Percentiles rank a stretch among this genome's conserved stretches.
phyloP scores from a whole-genome alignment of 345 rosid species.

The Microthlaspi erraticum region DNA sequence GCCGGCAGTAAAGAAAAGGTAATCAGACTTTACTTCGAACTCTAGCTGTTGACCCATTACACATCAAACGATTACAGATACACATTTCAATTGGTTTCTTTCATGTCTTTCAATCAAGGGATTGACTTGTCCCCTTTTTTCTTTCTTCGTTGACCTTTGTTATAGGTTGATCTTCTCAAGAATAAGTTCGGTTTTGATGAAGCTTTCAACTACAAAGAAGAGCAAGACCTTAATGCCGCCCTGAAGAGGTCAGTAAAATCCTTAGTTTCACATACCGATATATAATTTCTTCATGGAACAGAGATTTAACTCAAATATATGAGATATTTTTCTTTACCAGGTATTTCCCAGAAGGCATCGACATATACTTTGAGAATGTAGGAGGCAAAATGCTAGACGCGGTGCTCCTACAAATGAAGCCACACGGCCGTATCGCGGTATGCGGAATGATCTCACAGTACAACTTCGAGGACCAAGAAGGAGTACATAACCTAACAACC shows the following conservation, averaged over 20 bases:
- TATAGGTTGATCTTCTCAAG: constrained; percentile 58
- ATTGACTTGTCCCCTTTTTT: background rate
- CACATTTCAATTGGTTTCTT: background rate
- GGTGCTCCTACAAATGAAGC: constrained; percentile 54
- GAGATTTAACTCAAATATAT: background rate
- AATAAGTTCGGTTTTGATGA: constrained; percentile 68
- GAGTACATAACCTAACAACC: constrained; percentile 42
- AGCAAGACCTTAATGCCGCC: constrained; percentile 51
- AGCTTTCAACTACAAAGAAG: constrained; percentile 72
- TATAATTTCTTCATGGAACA: background rate
- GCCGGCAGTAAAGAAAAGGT: constrained; percentile 65
- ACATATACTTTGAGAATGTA: constrained; percentile 63
- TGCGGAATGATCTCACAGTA: constrained; percentile 67
- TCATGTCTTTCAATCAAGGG: background rate
- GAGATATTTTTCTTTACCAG: constrained; percentile 24
- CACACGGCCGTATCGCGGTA: constrained; percentile 51
- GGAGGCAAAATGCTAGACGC: constrained; percentile 65
- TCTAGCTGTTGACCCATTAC: background rate
- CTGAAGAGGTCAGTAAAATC: constrained; percentile 49
- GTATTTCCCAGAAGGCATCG: constrained; percentile 65
- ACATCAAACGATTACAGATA: background rate
- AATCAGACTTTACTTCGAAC: background rate
- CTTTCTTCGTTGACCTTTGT: background rate
- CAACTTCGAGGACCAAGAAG: constrained; percentile 49
- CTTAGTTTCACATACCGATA: background rate